Evolutionary conservation across 495 filamentous ascomycete genomes (phyloP).

Genomic region (Penicillium diatomitis): DNA sequence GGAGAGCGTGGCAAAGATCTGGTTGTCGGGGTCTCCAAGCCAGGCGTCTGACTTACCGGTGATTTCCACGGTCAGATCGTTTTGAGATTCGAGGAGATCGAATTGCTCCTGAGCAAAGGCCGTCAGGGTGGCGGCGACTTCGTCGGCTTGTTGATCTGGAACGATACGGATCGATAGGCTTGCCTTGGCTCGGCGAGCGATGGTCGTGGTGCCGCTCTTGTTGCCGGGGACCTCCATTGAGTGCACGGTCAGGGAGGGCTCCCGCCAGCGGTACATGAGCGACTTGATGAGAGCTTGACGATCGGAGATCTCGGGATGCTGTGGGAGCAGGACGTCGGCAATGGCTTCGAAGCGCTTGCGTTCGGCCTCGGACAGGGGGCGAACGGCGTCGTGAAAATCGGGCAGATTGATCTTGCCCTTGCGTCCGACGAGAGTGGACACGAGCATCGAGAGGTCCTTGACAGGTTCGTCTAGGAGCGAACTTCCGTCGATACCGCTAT

Average conservation of each 20-base stretch:
- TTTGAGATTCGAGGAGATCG: constrained; percentile 60
- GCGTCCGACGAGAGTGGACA: constrained; percentile 66
- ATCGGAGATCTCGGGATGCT: constrained; percentile 59
- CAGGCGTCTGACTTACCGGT: constrained; percentile 92
- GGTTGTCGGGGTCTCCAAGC: constrained; percentile 85
- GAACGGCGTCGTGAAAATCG: constrained; percentile 77
- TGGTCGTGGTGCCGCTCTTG: constrained; percentile 67
- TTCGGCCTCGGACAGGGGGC: constrained; percentile 66
- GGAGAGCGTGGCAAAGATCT: constrained; percentile 84
- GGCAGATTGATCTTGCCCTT: constrained; percentile 51
- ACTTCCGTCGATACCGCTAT: constrained; percentile 92
- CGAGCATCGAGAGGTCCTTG: constrained; percentile 76
- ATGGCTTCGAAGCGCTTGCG: constrained; percentile 78
- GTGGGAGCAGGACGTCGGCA: constrained; percentile 59
- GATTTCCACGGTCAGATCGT: constrained; percentile 72
- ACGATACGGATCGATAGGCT: constrained; percentile 86
- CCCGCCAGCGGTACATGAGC: constrained; percentile 91
- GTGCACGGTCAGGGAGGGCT: constrained; percentile 88
- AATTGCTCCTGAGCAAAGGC: constrained; percentile 66
- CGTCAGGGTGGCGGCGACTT: constrained; percentile 58
- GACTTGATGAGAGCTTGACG: constrained; percentile 60
- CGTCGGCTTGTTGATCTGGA: constrained; percentile 75
- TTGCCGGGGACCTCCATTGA: constrained; percentile 64
- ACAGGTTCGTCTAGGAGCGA: constrained; percentile 79
- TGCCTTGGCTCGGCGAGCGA: constrained; percentile 76